Evolutionary conservation across 2,329 filamentous ascomycete genomes (phyloP).

Genomic region (Bretziella fagacearum): DNA sequence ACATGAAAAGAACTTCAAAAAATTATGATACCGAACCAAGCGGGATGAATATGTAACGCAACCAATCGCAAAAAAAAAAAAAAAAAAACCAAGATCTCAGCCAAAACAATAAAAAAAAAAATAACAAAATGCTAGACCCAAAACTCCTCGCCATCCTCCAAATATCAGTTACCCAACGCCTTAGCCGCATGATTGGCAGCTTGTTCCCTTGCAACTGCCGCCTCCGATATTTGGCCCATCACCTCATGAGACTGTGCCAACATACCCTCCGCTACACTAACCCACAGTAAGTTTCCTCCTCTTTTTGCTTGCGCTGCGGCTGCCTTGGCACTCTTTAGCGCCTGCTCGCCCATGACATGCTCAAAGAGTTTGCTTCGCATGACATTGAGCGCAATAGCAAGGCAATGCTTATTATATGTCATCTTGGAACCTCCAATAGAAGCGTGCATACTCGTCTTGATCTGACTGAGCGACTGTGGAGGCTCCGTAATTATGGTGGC

Average conservation of each 20-base stretch:
- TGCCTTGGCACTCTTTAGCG: constrained; percentile 57
- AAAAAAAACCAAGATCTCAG: neutral
- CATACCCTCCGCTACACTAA: constrained; percentile 66
- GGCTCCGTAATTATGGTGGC: constrained; percentile 48
- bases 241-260: constrained; percentile 58
- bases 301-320: constrained; percentile 50
- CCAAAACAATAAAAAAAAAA: neutral
- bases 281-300: constrained; percentile 58
- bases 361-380: constrained; percentile 75
- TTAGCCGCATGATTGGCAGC: constrained; percentile 20
- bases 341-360: constrained; percentile 64
- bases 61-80: neutral
- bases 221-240: constrained; percentile 41
- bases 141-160: neutral
- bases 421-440: constrained; percentile 53
- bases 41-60: too few species aligned
- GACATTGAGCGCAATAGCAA: constrained; percentile 68
- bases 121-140: neutral
- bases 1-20: too few species aligned
- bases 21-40: too few species aligned
- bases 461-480: constrained; percentile 51
- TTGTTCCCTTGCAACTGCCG: constrained; percentile 25
- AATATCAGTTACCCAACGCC: constrained; percentile 10
- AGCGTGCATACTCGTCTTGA: constrained; percentile 60
- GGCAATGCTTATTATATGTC: constrained; percentile 58